Percentiles rank a stretch among this genome's conserved stretches.
Evolutionary conservation across 345 rosid species (phyloP).

Genomic region (Hibiscus trionum): DNA sequence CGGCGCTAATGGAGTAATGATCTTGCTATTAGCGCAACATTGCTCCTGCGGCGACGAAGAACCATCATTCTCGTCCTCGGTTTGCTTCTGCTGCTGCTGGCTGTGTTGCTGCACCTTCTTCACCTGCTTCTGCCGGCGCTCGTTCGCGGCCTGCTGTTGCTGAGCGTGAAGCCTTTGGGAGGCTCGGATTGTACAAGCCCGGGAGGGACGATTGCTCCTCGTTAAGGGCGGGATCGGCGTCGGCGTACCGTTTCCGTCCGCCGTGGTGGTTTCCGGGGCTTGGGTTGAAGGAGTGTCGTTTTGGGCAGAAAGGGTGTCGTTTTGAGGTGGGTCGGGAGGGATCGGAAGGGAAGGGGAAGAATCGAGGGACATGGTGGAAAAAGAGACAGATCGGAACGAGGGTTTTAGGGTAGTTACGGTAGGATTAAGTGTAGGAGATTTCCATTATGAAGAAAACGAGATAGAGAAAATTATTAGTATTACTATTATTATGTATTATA

Average conservation of each 20-base stretch:
- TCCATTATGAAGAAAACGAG: conserved; percentile 17
- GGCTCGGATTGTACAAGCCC: conserved; percentile 88
- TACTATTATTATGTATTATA: neutral
- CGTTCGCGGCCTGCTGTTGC: conserved; percentile 40
- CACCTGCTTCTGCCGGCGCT: conserved; percentile 49
- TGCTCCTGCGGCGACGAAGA: conserved; percentile 37
- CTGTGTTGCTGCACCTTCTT: conserved; percentile 44
- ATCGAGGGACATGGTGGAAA: conserved; percentile 36
- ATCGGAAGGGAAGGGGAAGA: conserved; percentile 46
- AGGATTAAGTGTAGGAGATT: conserved; percentile 27
- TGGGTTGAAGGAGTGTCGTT: conserved; percentile 9
- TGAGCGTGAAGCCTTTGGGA: conserved; percentile 70
- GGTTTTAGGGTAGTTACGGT: conserved; percentile 29
- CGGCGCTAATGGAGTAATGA: conserved; percentile 69
- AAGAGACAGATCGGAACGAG: conserved; percentile 31
- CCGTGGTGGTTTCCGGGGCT: conserved; percentile 3
- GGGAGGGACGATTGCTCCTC: conserved; percentile 81
- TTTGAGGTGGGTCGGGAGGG: conserved; percentile 35
- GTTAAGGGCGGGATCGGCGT: conserved; percentile 20
- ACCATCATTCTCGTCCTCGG: conserved; percentile 22
- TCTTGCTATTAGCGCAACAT: conserved; percentile 48
- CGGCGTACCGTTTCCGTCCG: neutral
- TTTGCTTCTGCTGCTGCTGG: neutral
- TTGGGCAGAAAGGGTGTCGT: conserved; percentile 15
- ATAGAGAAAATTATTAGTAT: neutral